Base-by-base conservation (phyloP, 2,329 filamentous ascomycete species). In the Sarocladium oryzae region DNA sequence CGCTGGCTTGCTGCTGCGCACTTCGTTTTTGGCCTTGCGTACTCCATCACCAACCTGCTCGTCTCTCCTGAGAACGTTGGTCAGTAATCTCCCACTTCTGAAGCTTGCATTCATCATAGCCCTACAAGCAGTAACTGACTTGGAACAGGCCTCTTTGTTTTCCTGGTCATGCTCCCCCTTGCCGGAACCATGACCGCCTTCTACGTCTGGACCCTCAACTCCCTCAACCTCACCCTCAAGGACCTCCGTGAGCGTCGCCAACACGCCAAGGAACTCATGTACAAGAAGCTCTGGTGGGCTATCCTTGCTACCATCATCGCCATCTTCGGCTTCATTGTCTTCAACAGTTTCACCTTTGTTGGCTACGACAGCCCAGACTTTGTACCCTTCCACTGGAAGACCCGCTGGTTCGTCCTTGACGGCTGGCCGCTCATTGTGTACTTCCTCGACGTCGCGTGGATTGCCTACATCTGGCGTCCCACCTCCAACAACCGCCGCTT, bases 121-220 rank as follows among this genome's bases (percentile, higher is more conserved):
- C 2, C 21, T 26, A 24, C n/a, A n/a, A 36, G 10, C n/a, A 32
- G n/a, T 40, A 54, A 57, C 67, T 56, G 58, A 61, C 43, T 30
- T 20, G 16, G 24, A 9, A 5, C 30, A 80, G 92, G 92, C 0
- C 90, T 90, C 1, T 82, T 96, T 48, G 87, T 99, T 4, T 82
- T 99, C 4, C 82, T 99, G 46, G 90, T 99, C 59, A 90, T 99
- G 24, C 79, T 99, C 15, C 93, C 93, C 1, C 78, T 99, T 20
- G 91, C 92, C 3, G 91, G 82, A 43, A 96, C 93, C 1, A 72
- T 99, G 56, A 99, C 93, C 16, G 91, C 88, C 10, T 99, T 99
- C 69, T 99, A 99, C 68, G 88, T 99, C 55, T 99, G 93, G 93
- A 99, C 93, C 0, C 78, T 99, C 57, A 97, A 96, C 72, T 95